These are phyloP conservation scores for Gelatoporia subvermispora DNA, from an alignment of 768 basidiomycete genomes.

Conservation along the genomic window DNA sequence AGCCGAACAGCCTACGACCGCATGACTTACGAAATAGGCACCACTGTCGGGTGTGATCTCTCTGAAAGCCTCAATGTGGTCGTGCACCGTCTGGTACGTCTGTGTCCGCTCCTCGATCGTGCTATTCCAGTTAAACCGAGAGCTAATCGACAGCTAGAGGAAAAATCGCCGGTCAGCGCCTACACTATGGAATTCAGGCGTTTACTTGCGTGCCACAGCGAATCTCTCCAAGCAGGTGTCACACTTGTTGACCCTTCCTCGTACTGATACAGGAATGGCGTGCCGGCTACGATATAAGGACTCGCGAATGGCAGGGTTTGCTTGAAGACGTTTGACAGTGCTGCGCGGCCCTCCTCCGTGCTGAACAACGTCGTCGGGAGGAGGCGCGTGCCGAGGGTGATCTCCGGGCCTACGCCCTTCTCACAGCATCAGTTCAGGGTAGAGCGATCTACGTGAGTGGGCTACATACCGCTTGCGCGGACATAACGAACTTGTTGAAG, in stretches of 20 bases:
- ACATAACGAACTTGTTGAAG: constrained; percentile 27
- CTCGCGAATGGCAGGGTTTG: constrained; percentile 18
- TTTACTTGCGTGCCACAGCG: constrained; percentile 22
- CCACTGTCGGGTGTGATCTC: constrained; percentile 24
- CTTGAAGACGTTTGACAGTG: constrained; percentile 14
- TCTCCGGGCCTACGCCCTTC: constrained; percentile 21
- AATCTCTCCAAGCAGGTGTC: constrained; percentile 23
- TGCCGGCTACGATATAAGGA: constrained; percentile 21
- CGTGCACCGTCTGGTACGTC: constrained; percentile 8
- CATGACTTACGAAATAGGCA: constrained; percentile 26
- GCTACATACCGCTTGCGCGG: constrained; percentile 21
- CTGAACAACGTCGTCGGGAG: constrained; percentile 22
- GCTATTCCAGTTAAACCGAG: constrained; percentile 15
- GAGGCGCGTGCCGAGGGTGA: constrained; percentile 23
- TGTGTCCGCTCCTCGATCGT: constrained; percentile 8
- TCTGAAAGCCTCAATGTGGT: constrained; percentile 17
- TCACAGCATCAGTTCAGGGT: background rate
- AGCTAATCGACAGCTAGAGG: constrained; percentile 1
- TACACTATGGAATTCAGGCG: background rate
- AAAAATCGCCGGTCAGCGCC: background rate
- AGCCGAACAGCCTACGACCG: background rate
- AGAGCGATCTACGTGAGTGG: background rate
- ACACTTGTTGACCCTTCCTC: constrained; percentile 18
- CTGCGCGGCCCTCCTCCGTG: constrained; percentile 16
- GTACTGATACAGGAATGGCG: constrained; percentile 16